A percentile compares a stretch with the other conserved stretches of the same genome.
These are phyloP conservation scores for Teunomyces tritomae DNA, from an alignment of 805 yeast species.

Conservation along the genomic window DNA sequence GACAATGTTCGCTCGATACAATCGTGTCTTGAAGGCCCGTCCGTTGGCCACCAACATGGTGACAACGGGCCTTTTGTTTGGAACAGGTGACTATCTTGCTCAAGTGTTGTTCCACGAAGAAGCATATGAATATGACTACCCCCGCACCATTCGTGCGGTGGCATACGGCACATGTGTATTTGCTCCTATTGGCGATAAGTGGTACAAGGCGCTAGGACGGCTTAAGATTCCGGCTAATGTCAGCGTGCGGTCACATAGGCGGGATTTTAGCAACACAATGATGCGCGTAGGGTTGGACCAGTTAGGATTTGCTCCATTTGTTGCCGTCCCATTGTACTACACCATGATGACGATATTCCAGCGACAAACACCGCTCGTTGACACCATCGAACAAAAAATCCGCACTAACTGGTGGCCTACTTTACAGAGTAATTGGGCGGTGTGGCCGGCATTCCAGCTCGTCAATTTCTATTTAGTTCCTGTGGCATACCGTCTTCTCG, in stretches of 20 bases:
- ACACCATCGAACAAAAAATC: constrained; percentile 42
- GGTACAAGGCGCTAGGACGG: constrained; percentile 54
- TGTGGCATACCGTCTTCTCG: constrained; percentile 59
- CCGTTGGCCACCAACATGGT: constrained; percentile 47
- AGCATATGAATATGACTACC: constrained; percentile 41
- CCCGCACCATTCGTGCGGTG: constrained; percentile 61
- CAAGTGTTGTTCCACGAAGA: constrained; percentile 49
- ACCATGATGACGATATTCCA: constrained; percentile 67
- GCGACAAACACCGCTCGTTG: constrained; percentile 34
- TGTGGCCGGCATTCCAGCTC: constrained; percentile 89
- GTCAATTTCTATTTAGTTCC: constrained; percentile 78
- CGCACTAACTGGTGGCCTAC: constrained; percentile 62
- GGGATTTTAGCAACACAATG: constrained; percentile 17
- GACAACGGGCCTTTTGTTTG: constrained; percentile 59
- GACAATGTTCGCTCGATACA: constrained; percentile 19
- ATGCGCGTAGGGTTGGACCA: constrained; percentile 69
- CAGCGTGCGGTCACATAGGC: neutral
- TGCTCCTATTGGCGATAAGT: constrained; percentile 69
- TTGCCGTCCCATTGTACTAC: constrained; percentile 68
- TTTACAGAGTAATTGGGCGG: constrained; percentile 69
- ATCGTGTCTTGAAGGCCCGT: constrained; percentile 24
- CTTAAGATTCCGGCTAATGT: neutral
- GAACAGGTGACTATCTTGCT: constrained; percentile 73
- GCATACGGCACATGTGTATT: constrained; percentile 72
- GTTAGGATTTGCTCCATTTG: constrained; percentile 70